These are phyloP conservation scores for Eugenia klotzschiana DNA, from an alignment of 441 rosid species.

Conservation along the genomic window DNA sequence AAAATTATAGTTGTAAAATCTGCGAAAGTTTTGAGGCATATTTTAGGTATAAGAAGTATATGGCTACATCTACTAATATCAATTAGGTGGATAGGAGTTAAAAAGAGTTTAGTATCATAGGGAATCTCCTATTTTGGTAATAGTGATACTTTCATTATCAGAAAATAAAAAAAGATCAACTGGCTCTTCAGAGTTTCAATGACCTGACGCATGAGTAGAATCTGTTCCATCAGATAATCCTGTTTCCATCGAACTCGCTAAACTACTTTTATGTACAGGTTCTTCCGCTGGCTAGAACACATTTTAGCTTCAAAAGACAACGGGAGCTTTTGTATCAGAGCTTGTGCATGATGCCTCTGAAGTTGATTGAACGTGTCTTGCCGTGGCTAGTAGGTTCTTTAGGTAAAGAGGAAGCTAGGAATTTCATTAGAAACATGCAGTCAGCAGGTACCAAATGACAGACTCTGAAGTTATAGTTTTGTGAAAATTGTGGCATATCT, in stretches of 20 bases:
- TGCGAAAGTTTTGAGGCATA: background rate
- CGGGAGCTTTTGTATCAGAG: slow-evolving; percentile 67
- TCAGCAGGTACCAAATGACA: slow-evolving; percentile 41
- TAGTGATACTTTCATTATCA: background rate
- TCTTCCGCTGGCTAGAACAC: slow-evolving; percentile 69
- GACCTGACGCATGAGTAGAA: background rate
- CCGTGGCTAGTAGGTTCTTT: slow-evolving; percentile 62
- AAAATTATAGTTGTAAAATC: background rate
- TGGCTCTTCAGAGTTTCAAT: background rate
- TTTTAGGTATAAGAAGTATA: background rate
- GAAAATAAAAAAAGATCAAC: background rate
- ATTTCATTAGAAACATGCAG: slow-evolving; percentile 48
- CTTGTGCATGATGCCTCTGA: slow-evolving; percentile 68
- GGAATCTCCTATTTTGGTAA: background rate
- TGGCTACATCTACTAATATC: background rate
- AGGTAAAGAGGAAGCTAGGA: slow-evolving; percentile 43
- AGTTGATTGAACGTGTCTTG: slow-evolving; percentile 56
- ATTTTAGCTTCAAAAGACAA: slow-evolving; percentile 51
- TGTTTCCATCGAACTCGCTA: background rate
- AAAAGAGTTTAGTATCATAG: background rate
- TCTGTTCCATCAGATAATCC: background rate
- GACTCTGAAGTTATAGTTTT: background rate
- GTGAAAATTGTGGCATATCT: background rate
- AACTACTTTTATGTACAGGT: slow-evolving; percentile 33
- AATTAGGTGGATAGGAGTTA: background rate